These are phyloP conservation scores for Microdochium nivale DNA, from an alignment of 2,329 filamentous ascomycete species.

Conservation along the genomic window DNA sequence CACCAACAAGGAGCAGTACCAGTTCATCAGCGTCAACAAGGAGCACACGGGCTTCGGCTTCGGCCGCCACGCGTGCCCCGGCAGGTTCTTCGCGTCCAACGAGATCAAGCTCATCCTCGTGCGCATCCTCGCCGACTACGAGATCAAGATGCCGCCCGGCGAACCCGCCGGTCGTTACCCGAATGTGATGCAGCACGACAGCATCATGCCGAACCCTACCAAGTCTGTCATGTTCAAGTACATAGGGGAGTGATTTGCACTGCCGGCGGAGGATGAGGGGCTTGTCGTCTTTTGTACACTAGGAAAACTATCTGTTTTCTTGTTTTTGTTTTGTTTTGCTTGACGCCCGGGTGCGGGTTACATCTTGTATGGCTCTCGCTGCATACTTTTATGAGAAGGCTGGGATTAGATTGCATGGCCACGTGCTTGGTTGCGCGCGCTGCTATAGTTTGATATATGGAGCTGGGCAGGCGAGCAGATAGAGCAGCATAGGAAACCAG, in stretches of 20 bases:
- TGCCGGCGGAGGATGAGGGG: too few relatives aligned
- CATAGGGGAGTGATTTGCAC: background rate
- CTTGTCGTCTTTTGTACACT: too few relatives aligned
- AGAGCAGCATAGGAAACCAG: too few relatives aligned
- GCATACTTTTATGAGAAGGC: too few relatives aligned
- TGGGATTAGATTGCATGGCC: too few relatives aligned
- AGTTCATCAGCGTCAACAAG: slow-evolving; percentile 28
- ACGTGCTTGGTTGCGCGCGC: too few relatives aligned
- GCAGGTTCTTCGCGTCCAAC: slow-evolving; percentile 32
- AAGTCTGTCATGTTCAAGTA: background rate
- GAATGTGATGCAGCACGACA: background rate
- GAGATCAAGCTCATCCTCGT: slow-evolving; percentile 34
- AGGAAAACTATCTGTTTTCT: too few relatives aligned
- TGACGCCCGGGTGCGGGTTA: too few relatives aligned
- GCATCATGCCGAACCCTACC: background rate
- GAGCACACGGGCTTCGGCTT: slow-evolving; percentile 27
- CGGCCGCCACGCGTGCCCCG: slow-evolving; percentile 28
- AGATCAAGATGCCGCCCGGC: slow-evolving; percentile 17
- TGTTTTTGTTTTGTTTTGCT: too few relatives aligned
- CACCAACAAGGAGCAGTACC: slow-evolving; percentile 23
- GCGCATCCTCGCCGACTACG: slow-evolving; percentile 27
- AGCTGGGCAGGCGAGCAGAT: too few relatives aligned
- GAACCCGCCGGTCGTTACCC: background rate
- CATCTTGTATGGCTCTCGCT: too few relatives aligned
- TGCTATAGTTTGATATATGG: too few relatives aligned